phyloP scores from a whole-genome alignment of 108 stramenopile genomes.

The Skeletonema potamos region DNA sequence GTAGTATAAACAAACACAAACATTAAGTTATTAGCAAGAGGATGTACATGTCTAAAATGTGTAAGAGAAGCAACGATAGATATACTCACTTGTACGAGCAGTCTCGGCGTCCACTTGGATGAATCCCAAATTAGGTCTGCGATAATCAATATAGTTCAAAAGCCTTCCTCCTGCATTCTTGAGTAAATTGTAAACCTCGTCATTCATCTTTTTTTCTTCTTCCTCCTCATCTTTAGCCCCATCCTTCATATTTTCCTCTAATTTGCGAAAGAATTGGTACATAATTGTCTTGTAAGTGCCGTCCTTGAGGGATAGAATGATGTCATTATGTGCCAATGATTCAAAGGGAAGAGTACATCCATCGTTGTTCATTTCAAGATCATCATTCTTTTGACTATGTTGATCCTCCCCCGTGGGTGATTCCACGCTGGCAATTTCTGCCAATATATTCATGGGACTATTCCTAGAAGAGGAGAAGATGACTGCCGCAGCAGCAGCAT shows the following conservation, averaged over 20 bases:
- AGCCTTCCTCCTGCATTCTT: background rate
- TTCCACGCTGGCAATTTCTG: background rate
- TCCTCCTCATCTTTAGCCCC: background rate
- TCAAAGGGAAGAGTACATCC: background rate
- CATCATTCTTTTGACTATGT: background rate
- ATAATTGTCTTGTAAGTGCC: constrained; percentile 1
- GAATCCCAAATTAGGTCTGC: background rate
- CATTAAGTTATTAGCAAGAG: background rate
- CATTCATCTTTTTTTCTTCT: background rate
- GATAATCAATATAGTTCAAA: background rate
- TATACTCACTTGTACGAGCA: background rate
- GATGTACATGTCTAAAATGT: background rate
- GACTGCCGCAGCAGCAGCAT: background rate
- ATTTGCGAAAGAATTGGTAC: background rate
- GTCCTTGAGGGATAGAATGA: background rate
- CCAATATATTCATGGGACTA: constrained; percentile 3
- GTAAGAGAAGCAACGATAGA: background rate
- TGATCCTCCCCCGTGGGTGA: background rate
- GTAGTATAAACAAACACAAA: background rate
- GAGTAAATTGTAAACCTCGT: background rate
- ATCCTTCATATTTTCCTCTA: background rate
- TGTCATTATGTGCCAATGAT: background rate
- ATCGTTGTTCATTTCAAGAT: background rate
- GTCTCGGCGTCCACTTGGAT: background rate
- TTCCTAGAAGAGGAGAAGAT: background rate